These are phyloP conservation scores for Delonix regia DNA, from an alignment of 306 rosid species.

Conservation along the genomic window DNA sequence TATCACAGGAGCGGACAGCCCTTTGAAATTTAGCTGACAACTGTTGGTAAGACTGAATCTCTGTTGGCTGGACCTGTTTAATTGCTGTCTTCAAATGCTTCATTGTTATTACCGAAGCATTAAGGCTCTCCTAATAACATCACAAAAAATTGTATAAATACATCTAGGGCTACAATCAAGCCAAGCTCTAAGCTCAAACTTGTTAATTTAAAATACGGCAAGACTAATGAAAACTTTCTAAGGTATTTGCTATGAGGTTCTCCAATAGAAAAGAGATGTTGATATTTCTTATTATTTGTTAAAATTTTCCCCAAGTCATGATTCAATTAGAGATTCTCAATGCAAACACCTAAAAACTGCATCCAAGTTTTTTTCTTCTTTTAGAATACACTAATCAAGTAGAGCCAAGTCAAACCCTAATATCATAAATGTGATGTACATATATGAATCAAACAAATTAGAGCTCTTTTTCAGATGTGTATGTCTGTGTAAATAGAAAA, in stretches of 20 bases:
- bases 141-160: constrained; percentile 20
- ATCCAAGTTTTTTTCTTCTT: not conserved
- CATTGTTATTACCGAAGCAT: constrained; percentile 70
- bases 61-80: constrained; percentile 66
- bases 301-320: not conserved
- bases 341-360: not conserved
- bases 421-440: not conserved
- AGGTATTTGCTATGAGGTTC: not conserved
- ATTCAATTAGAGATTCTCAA: not conserved
- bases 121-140: constrained; percentile 64
- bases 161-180: not conserved
- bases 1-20: constrained; percentile 54
- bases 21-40: constrained; percentile 74
- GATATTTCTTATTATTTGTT: no score
- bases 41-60: constrained; percentile 62
- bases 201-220: not conserved
- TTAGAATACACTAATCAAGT: not conserved
- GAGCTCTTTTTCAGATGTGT: not conserved
- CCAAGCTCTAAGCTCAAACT: not conserved
- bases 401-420: not conserved
- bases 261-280: not conserved
- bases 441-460: not conserved
- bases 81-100: constrained; percentile 71
- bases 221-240: not conserved
- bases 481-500: not conserved